Evolutionary conservation across 2,329 filamentous ascomycete species (phyloP).

Genomic region (Phialocephala sp.): DNA sequence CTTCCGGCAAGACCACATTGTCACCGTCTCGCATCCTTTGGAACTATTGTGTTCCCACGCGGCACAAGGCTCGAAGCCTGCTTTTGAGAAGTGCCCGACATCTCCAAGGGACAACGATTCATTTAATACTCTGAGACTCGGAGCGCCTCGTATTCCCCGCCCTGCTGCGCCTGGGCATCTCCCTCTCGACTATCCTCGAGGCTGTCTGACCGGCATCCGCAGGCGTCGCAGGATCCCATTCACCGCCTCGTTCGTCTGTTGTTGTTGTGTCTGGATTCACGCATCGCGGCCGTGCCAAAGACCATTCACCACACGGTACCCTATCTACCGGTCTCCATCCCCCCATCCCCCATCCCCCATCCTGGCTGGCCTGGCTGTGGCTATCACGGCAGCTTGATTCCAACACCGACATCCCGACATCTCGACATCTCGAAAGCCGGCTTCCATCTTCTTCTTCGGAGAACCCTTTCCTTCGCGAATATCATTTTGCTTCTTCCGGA

Average conservation of each 20-base stretch:
- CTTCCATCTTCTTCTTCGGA: conserved; percentile 13
- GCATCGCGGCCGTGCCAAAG: not conserved
- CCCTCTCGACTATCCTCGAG: conserved; percentile 11
- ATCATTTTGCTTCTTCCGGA: conserved; percentile 13
- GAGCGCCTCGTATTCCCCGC: conserved; percentile 17
- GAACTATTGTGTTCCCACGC: conserved; percentile 4
- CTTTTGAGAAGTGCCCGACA: conserved; percentile 10
- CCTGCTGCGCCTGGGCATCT: conserved; percentile 1
- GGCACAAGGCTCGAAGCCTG: conserved; percentile 6
- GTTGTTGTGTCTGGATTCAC: not conserved
- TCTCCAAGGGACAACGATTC: conserved; percentile 7
- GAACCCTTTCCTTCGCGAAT: not conserved
- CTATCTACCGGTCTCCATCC: not conserved
- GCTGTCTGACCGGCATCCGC: conserved; percentile 12
- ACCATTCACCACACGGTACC: not conserved
- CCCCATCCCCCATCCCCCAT: too few relatives aligned
- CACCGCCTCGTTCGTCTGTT: conserved; percentile 32
- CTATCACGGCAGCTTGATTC: conserved; percentile 12
- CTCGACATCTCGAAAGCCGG: conserved; percentile 14
- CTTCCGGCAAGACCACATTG: not conserved
- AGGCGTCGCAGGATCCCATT: conserved; percentile 16
- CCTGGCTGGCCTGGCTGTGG: not conserved
- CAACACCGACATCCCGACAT: conserved; percentile 3
- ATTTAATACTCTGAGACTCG: conserved; percentile 26
- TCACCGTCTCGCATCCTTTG: conserved; percentile 1